Evolutionary conservation across 805 yeast genomes (phyloP).

Genomic region (Nakazawaea sp.): DNA sequence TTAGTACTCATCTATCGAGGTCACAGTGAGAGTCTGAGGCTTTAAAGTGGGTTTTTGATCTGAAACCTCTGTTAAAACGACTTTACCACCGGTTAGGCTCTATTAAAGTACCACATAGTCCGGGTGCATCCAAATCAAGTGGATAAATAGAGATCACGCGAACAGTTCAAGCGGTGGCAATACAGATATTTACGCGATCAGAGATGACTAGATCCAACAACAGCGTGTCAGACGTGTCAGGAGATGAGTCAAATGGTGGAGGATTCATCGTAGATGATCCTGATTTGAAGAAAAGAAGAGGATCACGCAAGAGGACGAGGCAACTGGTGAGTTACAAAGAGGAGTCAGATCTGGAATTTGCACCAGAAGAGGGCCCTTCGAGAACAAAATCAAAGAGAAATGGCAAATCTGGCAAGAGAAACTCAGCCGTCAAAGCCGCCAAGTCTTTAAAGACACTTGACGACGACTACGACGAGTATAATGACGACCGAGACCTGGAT

Average conservation of each 20-base stretch:
- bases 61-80: too few species aligned
- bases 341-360: conserved; percentile 8
- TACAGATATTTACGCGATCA: too few species aligned
- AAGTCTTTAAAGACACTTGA: conserved; percentile 18
- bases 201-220: not conserved
- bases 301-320: conserved; percentile 2
- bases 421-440: conserved; percentile 20
- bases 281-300: conserved; percentile 12
- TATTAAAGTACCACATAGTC: too few species aligned
- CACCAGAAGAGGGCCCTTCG: conserved; percentile 11
- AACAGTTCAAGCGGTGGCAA: too few species aligned
- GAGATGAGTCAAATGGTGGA: conserved; percentile 20
- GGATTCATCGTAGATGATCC: conserved; percentile 37
- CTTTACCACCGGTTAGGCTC: too few species aligned
- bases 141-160: too few species aligned
- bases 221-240: not conserved
- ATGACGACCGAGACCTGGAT: conserved; percentile 17
- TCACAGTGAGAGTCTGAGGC: too few species aligned
- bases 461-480: conserved; percentile 27
- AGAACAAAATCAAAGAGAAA: conserved; percentile 1
- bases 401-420: conserved; percentile 15
- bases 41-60: too few species aligned
- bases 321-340: conserved; percentile 6
- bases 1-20: too few species aligned
- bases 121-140: too few species aligned